phyloP scores from a whole-genome alignment of 208 protist species.

The Crithidia fasciculata region DNA sequence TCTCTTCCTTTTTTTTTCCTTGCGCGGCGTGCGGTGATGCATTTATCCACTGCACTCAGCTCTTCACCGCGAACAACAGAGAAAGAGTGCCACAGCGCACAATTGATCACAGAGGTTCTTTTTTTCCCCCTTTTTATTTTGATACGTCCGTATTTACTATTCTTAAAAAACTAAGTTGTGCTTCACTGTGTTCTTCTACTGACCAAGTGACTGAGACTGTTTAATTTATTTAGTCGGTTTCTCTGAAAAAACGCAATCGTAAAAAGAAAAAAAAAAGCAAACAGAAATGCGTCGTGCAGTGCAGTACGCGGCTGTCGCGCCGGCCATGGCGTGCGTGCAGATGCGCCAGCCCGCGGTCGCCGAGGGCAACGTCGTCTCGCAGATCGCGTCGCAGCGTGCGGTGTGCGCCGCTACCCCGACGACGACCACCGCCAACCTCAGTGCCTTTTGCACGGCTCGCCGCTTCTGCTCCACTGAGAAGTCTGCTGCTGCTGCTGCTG shows the following conservation, averaged over 20 bases:
- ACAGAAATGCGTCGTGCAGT: constrained; percentile 54
- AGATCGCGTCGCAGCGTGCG: neutral
- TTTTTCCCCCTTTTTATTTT: too few relatives aligned
- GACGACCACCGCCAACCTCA: neutral
- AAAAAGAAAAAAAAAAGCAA: constrained; percentile 18
- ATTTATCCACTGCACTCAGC: neutral
- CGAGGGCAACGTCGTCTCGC: constrained; percentile 8
- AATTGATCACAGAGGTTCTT: too few relatives aligned
- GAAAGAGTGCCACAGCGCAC: neutral
- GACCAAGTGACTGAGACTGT: neutral
- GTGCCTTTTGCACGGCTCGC: constrained; percentile 19
- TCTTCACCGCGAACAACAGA: neutral
- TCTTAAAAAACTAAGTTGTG: too few relatives aligned
- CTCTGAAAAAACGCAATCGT: neutral
- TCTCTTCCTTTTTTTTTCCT: neutral
- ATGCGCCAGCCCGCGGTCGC: neutral
- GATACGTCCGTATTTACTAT: too few relatives aligned
- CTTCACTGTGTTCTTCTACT: too few relatives aligned
- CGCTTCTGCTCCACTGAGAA: constrained; percentile 33
- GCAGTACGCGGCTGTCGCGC: constrained; percentile 35
- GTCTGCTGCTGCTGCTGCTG: neutral
- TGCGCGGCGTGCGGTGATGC: too few relatives aligned
- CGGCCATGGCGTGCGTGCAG: constrained; percentile 17
- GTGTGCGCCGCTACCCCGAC: neutral
- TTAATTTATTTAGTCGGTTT: neutral